Percentiles rank a stretch among this genome's conserved stretches.
These are phyloP conservation scores for Begonia masoniana DNA, from an alignment of 306 rosid species.

Conservation along the genomic window DNA sequence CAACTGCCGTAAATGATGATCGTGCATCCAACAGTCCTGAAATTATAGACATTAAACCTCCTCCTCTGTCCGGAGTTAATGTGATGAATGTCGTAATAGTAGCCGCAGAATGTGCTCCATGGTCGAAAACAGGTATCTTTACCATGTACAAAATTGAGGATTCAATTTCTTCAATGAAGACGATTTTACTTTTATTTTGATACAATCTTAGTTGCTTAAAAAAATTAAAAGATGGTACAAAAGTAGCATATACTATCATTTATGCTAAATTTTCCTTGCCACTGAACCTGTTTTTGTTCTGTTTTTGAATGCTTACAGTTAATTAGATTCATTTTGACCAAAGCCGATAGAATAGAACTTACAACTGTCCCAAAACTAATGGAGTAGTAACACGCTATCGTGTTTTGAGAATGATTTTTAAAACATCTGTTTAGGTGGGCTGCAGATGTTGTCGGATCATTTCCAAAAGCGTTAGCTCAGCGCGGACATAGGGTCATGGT, in stretches of 20 bases:
- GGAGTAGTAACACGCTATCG: too few relatives aligned
- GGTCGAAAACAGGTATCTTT: slow-evolving; percentile 73
- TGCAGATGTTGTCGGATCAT: slow-evolving; percentile 96
- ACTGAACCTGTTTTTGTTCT: too few relatives aligned
- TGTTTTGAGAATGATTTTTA: slow-evolving; percentile 15
- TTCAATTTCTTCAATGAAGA: too few relatives aligned
- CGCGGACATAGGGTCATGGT: slow-evolving; percentile 99
- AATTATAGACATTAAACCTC: slow-evolving; percentile 26
- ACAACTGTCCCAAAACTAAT: too few relatives aligned
- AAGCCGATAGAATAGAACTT: too few relatives aligned
- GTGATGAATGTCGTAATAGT: slow-evolving; percentile 80
- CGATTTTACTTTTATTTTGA: too few relatives aligned
- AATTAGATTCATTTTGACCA: too few relatives aligned
- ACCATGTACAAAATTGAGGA: not conserved
- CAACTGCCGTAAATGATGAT: slow-evolving; percentile 9
- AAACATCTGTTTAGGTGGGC: slow-evolving; percentile 64
- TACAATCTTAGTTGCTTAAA: too few relatives aligned
- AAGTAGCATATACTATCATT: not conserved
- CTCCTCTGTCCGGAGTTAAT: slow-evolving; percentile 82
- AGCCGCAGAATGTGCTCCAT: slow-evolving; percentile 91
- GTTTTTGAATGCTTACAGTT: too few relatives aligned
- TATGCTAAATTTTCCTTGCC: not conserved
- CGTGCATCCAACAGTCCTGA: slow-evolving; percentile 12
- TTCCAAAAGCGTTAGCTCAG: slow-evolving; percentile 98
- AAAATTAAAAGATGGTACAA: too few relatives aligned